Base-by-base conservation (phyloP, 257 asterid species). In the Penstemon barbatus region DNA sequence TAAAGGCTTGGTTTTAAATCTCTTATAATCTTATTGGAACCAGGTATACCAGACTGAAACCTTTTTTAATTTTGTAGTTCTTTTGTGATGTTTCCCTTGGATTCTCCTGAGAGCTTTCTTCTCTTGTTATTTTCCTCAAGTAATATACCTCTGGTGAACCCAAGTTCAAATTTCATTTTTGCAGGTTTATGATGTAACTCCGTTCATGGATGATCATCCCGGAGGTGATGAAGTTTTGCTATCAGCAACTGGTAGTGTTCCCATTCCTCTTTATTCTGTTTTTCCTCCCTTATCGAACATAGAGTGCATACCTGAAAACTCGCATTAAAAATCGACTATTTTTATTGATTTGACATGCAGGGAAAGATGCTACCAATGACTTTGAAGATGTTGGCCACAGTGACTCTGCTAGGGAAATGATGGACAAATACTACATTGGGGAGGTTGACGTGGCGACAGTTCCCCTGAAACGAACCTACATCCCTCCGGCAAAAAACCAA, bases 161-260 rank as follows among this genome's bases (percentile, higher is more conserved):
- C 38, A 49, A 6, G 13, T 67, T 15, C 37, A 55, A 70, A 59
- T 5, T 37, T 42, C 18, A 50, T 18, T 65, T 52, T 58, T 6
- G 66, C 78, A 92, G 98, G 98, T 92, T 55, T 92, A 92, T 71
- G 97, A 92, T 75, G 91, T 86, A 19, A 85, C 95, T 71, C 87
- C 93, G 5, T 91, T 91, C 83, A 91, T 91, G 98, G 95, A 89
- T 4, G 97, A 91, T 77, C 96, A 91, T 76, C 97, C 97, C 0
- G 97, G 97, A 70, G 97, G 95, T 52, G 98, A 87, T 67, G 98
- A 91, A 76, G 96, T 91, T 70, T 69, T 91, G 84, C 86, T 89
- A 49, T 74, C 96, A 50, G 85, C 94, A 64, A 87, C 94, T 19
- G 98, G 96, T 85, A 81, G 80, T 53, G 39, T 53, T 71, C 8